Evolutionary conservation across 1,284 basidiomycete species (phyloP), one percentile per base, ranked within the genome.

Genomic region (Entoloma clypeatum): DNA sequence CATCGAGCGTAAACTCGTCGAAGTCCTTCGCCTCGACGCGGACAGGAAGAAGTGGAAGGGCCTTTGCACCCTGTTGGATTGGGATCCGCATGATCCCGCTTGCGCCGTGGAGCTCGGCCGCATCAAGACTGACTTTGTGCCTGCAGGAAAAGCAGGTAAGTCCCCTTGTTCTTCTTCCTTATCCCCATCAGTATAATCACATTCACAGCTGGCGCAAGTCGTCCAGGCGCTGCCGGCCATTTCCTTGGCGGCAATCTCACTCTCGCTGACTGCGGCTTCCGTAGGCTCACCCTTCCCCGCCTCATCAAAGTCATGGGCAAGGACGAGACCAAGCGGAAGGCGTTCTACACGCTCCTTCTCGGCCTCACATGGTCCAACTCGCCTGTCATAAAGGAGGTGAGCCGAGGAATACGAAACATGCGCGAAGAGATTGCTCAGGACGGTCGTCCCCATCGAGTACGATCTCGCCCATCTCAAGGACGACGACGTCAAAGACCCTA

Each of bases 1-100:
- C n/a, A 30, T 30, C 29, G 29, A 30, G 29, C 29, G 29, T n/a
- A 30, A 30, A 30, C 29, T 30, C n/a, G 29, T 30, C 29, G 29
- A 30, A 30, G 29, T 30, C 8, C 29, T 30, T 16, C 29, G 29
- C 8, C 29, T 30, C 29, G 29, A 30, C 29, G 29, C 29, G 14
- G 29, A 30, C 29, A 14, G 29, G 6, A 30, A 30, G 29, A 30
- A 30, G 29, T 30, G n/a, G 29, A 16, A 8, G 5, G 14, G n/a
- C 6, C 29, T 30, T 30, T 30, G 29, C 29, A 30, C 29, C 6
- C 29, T 30, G 29, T 14, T 30, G 8, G n/a, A 30, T 30, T 30
- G 29, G 29, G 14, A 30, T 14, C 29, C 6, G 29, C 7, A 14
- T n/a, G n/a, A n/a, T n/a, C n/a, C n/a, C 29, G n/a, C 8, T 14